Base-by-base conservation (phyloP, 352 stramenopile genomes). In the Globisporangium paroecandrum region DNA sequence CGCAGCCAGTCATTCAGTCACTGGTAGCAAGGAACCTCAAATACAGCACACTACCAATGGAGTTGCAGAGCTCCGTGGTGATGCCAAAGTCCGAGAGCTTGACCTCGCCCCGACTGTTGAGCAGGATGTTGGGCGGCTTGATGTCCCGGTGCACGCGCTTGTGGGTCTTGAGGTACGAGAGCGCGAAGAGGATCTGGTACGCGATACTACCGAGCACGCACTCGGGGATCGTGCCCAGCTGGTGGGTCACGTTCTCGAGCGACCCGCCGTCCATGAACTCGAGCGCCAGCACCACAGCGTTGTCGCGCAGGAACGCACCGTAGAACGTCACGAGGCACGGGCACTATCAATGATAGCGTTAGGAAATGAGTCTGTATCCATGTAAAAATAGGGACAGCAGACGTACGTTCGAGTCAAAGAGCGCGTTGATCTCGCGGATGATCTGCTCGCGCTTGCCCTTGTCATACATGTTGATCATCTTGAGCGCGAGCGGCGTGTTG, bases 51-150 rank as follows among this genome's bases (percentile, higher is more conserved):
- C 1, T 47, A 93, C 84, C 83, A 56, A 93, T 90, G n/a, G 87
- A 96, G 70, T 88, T 96, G 65, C 87, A 71, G 69, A 95, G 71
- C 74, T 98, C 90, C 4, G 73, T 91, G 32, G 84, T 91, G 69
- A 98, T 98, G 46, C 97, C 97, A 89, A 99, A 99, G 77, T 99
- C 97, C 46, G 93, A 98, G 58, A 99, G 82, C 77, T 99, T 99
- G 63, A 98, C 93, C 61, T 89, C 74, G 18, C 96, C 96, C 22
- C 89, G 76, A 25, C 77, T 87, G 72, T 98, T 95, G 46, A 99
- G 71, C 55, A 99, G 76, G 24, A 99, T 90, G 76, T 99, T 99
- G 22, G 88, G 94, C 43, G 95, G 96, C 76, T 99, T 99, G 65
- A 99, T 97, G 80, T 99, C 97, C 2, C 97, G 83, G 72, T 99